A percentile compares a stretch with the other conserved stretches of the same genome.
These are phyloP conservation scores for Eutypa lata DNA, from an alignment of 2,329 filamentous ascomycete species.

Conservation along the genomic window DNA sequence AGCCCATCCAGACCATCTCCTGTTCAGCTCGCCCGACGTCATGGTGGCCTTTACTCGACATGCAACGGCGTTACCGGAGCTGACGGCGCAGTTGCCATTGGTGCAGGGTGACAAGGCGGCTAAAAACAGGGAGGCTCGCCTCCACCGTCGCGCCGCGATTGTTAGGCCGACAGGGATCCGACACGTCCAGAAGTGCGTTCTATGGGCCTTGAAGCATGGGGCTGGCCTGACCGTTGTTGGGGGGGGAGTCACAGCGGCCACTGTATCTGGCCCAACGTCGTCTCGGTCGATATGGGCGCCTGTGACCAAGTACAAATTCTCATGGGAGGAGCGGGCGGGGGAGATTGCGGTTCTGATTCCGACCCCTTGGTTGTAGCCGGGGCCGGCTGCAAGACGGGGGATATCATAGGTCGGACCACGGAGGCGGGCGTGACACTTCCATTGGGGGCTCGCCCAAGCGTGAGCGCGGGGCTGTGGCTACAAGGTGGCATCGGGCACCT, in stretches of 20 bases:
- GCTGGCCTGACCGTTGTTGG: conserved; percentile 49
- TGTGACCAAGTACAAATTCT: conserved; percentile 50
- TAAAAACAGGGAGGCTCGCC: conserved; percentile 51
- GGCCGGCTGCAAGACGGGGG: conserved; percentile 53
- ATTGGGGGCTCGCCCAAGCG: conserved; percentile 58
- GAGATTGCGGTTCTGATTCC: conserved; percentile 11
- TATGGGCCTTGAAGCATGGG: conserved; percentile 49
- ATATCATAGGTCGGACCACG: conserved; percentile 49
- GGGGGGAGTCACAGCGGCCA: conserved; percentile 60
- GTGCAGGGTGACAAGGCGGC: conserved; percentile 27
- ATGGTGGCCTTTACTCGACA: conserved; percentile 50
- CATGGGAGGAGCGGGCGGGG: conserved; percentile 13
- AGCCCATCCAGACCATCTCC: conserved; percentile 33
- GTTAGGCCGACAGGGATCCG: conserved; percentile 41
- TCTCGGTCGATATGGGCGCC: conserved; percentile 56
- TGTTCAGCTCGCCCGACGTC: conserved; percentile 46
- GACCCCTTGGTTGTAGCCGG: conserved; percentile 51
- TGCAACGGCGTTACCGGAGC: conserved; percentile 39
- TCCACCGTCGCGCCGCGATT: conserved; percentile 40
- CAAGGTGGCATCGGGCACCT: conserved; percentile 64
- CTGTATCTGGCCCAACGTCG: conserved; percentile 49
- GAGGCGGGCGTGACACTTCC: conserved; percentile 51
- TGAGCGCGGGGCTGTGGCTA: conserved; percentile 61
- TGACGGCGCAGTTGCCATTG: conserved; percentile 40
- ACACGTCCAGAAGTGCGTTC: conserved; percentile 53